These are phyloP conservation scores for Candida suzukii DNA, from an alignment of 805 yeast genomes.

Conservation along the genomic window DNA sequence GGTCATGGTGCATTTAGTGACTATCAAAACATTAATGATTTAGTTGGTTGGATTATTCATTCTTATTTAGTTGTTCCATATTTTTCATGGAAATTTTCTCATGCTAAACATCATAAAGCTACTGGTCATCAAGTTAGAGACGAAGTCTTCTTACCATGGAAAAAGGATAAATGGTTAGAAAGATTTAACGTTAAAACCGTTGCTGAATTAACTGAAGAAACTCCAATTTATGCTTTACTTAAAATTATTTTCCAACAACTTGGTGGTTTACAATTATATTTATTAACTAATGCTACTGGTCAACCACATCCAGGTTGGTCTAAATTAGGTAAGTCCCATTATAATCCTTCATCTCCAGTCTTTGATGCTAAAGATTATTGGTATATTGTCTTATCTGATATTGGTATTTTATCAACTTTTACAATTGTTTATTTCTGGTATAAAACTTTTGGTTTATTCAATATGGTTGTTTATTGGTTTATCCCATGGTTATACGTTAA, in stretches of 20 bases:
- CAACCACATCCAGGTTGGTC: slow-evolving; percentile 40
- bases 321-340: slow-evolving; percentile 39
- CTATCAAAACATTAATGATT: slow-evolving; percentile 43
- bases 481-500: slow-evolving; percentile 53
- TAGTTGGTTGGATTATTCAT: slow-evolving; percentile 55
- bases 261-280: slow-evolving; percentile 47
- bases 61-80: slow-evolving; percentile 52
- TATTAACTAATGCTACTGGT: slow-evolving; percentile 50
- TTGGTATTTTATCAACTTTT: slow-evolving; percentile 41
- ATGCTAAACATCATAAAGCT: slow-evolving; percentile 56
- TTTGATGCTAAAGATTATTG: slow-evolving; percentile 49
- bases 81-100: slow-evolving; percentile 57
- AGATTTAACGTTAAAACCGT: slow-evolving; percentile 26
- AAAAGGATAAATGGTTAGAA: slow-evolving; percentile 37
- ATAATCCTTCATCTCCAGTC: slow-evolving; percentile 47
- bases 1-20: slow-evolving; percentile 59
- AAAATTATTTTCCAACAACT: slow-evolving; percentile 45
- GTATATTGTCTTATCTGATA: slow-evolving; percentile 48
- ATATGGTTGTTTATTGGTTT: slow-evolving; percentile 48
- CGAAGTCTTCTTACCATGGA: slow-evolving; percentile 53
- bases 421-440: slow-evolving; percentile 47
- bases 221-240: slow-evolving; percentile 41
- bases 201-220: slow-evolving; percentile 44
- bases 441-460: slow-evolving; percentile 39
- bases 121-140: slow-evolving; percentile 56